phyloP scores from a whole-genome alignment of 345 rosid genomes.

The Aegle marmelos region DNA sequence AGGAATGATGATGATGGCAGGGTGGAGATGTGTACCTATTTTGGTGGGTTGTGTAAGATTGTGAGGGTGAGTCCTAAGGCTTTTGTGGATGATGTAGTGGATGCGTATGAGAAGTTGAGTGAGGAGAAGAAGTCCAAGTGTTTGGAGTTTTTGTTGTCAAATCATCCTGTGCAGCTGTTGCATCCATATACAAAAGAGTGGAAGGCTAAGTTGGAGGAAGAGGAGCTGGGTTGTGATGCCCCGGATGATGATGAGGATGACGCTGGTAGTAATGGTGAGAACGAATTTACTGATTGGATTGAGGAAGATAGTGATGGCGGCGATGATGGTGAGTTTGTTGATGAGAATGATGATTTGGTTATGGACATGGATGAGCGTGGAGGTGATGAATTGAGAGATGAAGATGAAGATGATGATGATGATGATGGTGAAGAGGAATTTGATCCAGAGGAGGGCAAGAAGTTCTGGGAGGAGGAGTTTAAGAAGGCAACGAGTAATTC shows the following conservation, averaged over 20 bases:
- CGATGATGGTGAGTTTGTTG: conserved; percentile 24
- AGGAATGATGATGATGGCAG: conserved; percentile 63
- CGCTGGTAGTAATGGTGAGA: conserved; percentile 24
- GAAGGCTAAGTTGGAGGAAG: conserved; percentile 93
- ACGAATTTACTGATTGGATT: conserved; percentile 56
- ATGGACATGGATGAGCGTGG: conserved; percentile 38
- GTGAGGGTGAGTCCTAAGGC: conserved; percentile 74
- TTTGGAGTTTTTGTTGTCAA: conserved; percentile 67
- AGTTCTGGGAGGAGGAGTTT: conserved; percentile 71
- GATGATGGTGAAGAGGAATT: conserved; percentile 29
- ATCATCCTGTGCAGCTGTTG: conserved; percentile 71
- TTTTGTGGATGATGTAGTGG: conserved; percentile 91
- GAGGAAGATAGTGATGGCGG: conserved; percentile 48
- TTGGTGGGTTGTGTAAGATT: conserved; percentile 86
- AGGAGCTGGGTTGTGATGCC: conserved; percentile 96
- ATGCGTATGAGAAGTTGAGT: conserved; percentile 72
- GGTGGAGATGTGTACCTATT: conserved; percentile 65
- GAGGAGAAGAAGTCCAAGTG: conserved; percentile 71
- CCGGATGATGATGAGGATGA: conserved; percentile 67
- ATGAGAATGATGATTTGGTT: conserved; percentile 38
- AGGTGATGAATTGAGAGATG: conserved; percentile 19
- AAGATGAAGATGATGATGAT: conserved; percentile 32
- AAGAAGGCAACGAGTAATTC: conserved; percentile 55
- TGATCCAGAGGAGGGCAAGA: conserved; percentile 48
- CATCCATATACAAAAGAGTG: conserved; percentile 93